Conservation (phyloP, 768 basidiomycete genomes). For the Lactifluus rugatus region DNA sequence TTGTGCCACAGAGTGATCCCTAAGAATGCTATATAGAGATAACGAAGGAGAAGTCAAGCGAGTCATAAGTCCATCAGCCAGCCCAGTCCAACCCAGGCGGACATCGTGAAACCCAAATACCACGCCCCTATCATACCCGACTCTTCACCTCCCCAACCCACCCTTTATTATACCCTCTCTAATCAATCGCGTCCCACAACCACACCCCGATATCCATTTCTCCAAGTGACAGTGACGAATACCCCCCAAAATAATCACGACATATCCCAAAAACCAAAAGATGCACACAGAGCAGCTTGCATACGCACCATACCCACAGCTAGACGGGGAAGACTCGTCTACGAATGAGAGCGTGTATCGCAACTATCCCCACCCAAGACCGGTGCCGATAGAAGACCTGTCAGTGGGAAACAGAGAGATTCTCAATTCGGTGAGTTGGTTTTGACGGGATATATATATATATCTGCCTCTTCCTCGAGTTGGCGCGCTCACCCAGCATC, state of each 20-base stretch:
- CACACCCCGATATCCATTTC: neutral
- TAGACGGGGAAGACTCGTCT: constrained; percentile 2
- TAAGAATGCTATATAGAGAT: constrained; percentile 4
- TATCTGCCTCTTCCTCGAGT: neutral
- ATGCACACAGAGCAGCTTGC: constrained; percentile 4
- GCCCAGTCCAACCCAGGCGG: neutral
- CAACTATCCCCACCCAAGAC: constrained; percentile 6
- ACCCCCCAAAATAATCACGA: too few species aligned
- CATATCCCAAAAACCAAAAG: neutral
- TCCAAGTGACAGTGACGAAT: neutral
- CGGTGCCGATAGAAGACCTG: constrained; percentile 10
- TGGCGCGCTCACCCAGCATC: neutral
- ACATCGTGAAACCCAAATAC: neutral
- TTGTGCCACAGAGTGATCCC: constrained; percentile 8
- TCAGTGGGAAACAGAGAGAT: neutral
- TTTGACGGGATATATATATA: neutral
- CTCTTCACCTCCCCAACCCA: neutral
- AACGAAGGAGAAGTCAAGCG: neutral
- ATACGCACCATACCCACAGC: neutral
- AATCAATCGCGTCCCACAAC: neutral
- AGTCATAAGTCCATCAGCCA: neutral
- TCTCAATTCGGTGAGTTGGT: constrained; percentile 5
- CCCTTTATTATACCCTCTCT: neutral
- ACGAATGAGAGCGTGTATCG: neutral
- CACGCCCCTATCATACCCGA: neutral